Evolutionary conservation across 2,329 filamentous ascomycete species (phyloP).

Genomic region (Fusarium napiforme): DNA sequence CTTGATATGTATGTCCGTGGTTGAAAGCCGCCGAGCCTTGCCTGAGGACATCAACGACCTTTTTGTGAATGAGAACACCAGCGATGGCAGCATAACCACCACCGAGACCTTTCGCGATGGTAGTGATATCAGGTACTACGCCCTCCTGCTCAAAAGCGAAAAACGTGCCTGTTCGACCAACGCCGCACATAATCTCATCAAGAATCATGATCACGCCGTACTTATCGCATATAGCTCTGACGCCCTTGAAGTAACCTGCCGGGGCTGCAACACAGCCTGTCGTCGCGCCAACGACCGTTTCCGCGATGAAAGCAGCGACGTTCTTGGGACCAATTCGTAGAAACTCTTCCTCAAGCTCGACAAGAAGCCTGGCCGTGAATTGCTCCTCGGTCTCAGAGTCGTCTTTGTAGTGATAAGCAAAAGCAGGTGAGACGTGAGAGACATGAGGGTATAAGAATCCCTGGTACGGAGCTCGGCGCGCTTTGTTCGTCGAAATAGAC

Average conservation of each 20-base stretch:
- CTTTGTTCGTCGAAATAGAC: conserved; percentile 19
- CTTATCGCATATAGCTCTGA: conserved; percentile 58
- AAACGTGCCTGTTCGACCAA: conserved; percentile 66
- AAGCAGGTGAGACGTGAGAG: conserved; percentile 17
- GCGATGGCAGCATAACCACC: conserved; percentile 66
- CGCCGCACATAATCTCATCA: conserved; percentile 69
- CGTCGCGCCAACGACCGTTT: conserved; percentile 64
- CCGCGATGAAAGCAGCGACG: conserved; percentile 65
- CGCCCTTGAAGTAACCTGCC: conserved; percentile 22
- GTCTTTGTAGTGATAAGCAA: conserved; percentile 4
- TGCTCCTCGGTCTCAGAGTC: neutral
- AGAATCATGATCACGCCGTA: conserved; percentile 68
- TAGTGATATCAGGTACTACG: conserved; percentile 35
- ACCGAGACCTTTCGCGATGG: conserved; percentile 63
- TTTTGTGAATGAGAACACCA: conserved; percentile 65
- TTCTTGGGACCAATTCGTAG: neutral
- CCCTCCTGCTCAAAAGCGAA: conserved; percentile 64
- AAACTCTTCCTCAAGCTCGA: conserved; percentile 4
- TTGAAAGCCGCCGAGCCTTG: conserved; percentile 50
- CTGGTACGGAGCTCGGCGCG: conserved; percentile 1
- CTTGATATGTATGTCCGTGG: conserved; percentile 72
- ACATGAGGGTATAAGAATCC: conserved; percentile 14
- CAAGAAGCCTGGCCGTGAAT: neutral
- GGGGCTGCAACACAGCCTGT: conserved; percentile 54
- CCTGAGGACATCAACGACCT: conserved; percentile 58